Evolutionary conservation across 208 protist species (phyloP).

Genomic region (Trypanosoma avium): DNA sequence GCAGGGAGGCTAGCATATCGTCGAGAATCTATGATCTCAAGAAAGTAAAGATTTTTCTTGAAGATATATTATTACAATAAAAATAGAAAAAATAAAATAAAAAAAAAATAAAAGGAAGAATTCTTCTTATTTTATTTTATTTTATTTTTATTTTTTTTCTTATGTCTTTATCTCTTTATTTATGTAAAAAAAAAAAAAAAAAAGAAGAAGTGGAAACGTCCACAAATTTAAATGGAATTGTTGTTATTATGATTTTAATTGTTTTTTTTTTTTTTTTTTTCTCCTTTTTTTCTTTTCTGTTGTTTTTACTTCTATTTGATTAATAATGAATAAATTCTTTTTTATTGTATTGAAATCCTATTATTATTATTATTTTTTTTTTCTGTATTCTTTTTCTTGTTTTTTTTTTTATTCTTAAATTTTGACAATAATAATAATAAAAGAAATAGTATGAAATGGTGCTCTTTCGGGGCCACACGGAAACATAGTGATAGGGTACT

Average conservation of each 20-base stretch:
- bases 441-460: slow-evolving; percentile 29
- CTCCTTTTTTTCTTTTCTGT: too few species aligned
- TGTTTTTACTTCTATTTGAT: too few species aligned
- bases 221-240: background rate
- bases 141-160: slow-evolving; percentile 1
- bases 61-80: too few species aligned
- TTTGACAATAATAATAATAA: too few species aligned
- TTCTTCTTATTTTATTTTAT: slow-evolving; percentile 4
- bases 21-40: background rate
- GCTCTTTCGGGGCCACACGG: background rate
- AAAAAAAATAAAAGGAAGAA: background rate
- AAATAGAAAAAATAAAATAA: background rate
- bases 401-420: slow-evolving; percentile 15
- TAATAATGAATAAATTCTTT: too few species aligned
- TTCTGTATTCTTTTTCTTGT: too few species aligned
- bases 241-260: slow-evolving; percentile 6
- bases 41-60: slow-evolving; percentile 6
- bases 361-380: slow-evolving; percentile 19
- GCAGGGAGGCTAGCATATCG: slow-evolving; percentile 23
- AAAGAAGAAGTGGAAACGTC: background rate
- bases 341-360: too few species aligned
- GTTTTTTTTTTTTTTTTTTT: slow-evolving; percentile 5
- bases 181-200: background rate
- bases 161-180: background rate
- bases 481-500: background rate